Conservation (phyloP, 129 eudicot species). For the Centella asiatica region DNA sequence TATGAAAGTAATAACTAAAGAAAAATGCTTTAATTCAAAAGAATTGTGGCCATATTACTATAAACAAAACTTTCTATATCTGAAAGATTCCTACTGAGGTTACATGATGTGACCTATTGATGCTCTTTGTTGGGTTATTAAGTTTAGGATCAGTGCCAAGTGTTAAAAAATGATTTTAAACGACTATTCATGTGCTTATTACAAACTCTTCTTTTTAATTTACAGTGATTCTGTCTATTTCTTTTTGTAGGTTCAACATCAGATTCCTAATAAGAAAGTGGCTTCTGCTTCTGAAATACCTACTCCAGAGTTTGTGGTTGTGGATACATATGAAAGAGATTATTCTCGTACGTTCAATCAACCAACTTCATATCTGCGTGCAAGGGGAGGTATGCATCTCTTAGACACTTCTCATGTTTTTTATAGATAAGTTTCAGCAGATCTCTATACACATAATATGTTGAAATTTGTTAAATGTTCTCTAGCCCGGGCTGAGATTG, state of each 20-base stretch:
- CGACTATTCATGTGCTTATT: not conserved
- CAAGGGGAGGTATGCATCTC: slow-evolving; percentile 75
- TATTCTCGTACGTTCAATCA: slow-evolving; percentile 74
- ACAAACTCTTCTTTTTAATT: no score
- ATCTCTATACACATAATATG: not conserved
- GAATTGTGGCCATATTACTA: no score
- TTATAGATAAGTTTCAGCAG: not conserved
- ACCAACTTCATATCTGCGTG: slow-evolving; percentile 83
- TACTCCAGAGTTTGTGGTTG: slow-evolving; percentile 70
- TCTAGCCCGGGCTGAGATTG: slow-evolving; percentile 84
- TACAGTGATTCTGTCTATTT: not conserved
- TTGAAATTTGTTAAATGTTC: slow-evolving; percentile 4
- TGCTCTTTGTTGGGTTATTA: no score
- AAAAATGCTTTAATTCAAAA: no score
- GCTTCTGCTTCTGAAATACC: slow-evolving; percentile 87
- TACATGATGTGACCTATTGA: not conserved
- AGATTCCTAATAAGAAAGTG: slow-evolving; percentile 51
- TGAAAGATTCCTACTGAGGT: no score
- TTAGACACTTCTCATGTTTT: slow-evolving; percentile 6
- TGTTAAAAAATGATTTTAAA: not conserved
- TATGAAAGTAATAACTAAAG: no score
- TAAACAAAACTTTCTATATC: no score
- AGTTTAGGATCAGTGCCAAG: no score
- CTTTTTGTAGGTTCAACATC: slow-evolving; percentile 48
- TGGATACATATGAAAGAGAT: slow-evolving; percentile 91